phyloP scores from a whole-genome alignment of 805 yeast genomes.

The Spathaspora arborariae region DNA sequence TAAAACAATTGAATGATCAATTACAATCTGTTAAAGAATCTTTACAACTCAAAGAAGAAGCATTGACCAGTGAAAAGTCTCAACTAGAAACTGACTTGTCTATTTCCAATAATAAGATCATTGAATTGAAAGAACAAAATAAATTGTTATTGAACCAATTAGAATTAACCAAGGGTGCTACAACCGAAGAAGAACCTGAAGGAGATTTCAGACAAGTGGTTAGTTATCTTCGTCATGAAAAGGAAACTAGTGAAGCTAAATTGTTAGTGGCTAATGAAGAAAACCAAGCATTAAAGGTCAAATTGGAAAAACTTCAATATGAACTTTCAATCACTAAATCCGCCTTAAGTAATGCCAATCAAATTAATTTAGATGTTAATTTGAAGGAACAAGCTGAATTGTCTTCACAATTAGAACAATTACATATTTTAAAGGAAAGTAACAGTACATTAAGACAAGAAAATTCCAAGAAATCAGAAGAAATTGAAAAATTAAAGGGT shows the following conservation, averaged over 20 bases:
- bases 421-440: slow-evolving; percentile 65
- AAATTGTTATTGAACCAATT: slow-evolving; percentile 64
- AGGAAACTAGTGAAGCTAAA: slow-evolving; percentile 64
- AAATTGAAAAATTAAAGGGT: slow-evolving; percentile 34
- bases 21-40: slow-evolving; percentile 9
- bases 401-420: slow-evolving; percentile 52
- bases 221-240: slow-evolving; percentile 65
- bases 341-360: slow-evolving; percentile 18
- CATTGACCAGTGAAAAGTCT: slow-evolving; percentile 18
- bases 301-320: slow-evolving; percentile 41
- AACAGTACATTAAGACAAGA: slow-evolving; percentile 61
- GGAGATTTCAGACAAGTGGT: slow-evolving; percentile 47
- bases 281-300: slow-evolving; percentile 47
- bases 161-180: slow-evolving; percentile 30
- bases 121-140: slow-evolving; percentile 66
- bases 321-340: slow-evolving; percentile 46
- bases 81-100: slow-evolving; percentile 33
- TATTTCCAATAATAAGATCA: slow-evolving; percentile 40
- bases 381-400: slow-evolving; percentile 43
- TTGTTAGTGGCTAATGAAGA: slow-evolving; percentile 42
- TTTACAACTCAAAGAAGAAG: slow-evolving; percentile 16
- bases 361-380: slow-evolving; percentile 22
- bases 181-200: slow-evolving; percentile 11
- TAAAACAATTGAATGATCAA: slow-evolving; percentile 9
- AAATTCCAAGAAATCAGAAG: slow-evolving; percentile 19